Base-by-base conservation (phyloP, 148 eudicot species). In the Rhododendron ferrugineum region DNA sequence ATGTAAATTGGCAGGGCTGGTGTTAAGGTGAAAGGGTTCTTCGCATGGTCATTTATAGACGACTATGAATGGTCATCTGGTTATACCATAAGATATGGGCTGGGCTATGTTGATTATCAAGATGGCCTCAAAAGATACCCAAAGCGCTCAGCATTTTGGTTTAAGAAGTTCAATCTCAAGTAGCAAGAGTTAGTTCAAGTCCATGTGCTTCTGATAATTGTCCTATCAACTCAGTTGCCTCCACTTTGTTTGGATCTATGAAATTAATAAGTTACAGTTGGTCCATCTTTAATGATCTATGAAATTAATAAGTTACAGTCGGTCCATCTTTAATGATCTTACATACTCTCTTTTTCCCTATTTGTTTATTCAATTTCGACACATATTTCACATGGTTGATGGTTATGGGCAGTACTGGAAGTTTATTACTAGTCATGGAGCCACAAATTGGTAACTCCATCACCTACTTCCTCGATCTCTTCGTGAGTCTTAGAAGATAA, bases 11-110 rank as follows among this genome's bases (percentile, higher is more conserved):
- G 40, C 56, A 85, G 87, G 30, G 37, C 37, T 18, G 84, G 84
- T 50, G 84, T 26, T 2, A 52, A 72, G 0, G 84, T 85, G 6
- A 85, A 85, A 49, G 87, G 84, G 6, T 81, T 58, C 52, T 70
- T 80, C 30, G 80, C 87, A 18, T 85, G 87, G 87, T 13, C 87
- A 4, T 37, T 80, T 70, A 47, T 72, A 2, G 87, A 85, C 87
- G 52, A 44, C 28, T 85, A 36, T 11, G 87, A 85, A 72, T 85
- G 87, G 87, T n/a, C 6, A 68, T 50, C 72, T 11, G 87, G 87
- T 15, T 85, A 80, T 32, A 85, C 87, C 14, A 1, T 72, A 30
- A 68, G 84, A 26, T 85, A 49, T 36, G 87, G 84, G 18, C 34
- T 85, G 28, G 42, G 5, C 16, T 85, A 85, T 40, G 64, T 85